Evolutionary conservation across 345 rosid species (phyloP), one percentile per base, ranked within the genome.

Genomic region (Nephelium lappaceum): DNA sequence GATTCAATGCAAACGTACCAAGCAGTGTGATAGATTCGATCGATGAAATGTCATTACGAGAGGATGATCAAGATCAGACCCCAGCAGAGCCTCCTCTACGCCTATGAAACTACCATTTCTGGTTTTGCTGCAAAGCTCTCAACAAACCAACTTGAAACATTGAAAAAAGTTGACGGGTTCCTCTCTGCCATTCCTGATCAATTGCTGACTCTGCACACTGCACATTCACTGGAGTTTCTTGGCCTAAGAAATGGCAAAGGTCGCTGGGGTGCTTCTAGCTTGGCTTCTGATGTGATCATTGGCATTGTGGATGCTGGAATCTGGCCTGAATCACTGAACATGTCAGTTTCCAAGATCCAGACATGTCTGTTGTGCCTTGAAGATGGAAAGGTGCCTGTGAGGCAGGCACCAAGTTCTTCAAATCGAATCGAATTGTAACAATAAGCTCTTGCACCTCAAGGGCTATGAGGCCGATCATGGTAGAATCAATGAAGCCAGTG

Each of bases 271-370:
- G 10, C 70, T 51, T 64, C 85, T 1, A 87, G 78, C 71, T 67
- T 89, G 65, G 76, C 87, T 63, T 83, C 89, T 0, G 91, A 94
- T 49, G 89, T 89, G 23, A 90, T 94, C 63, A 72, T 94, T 5
- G 98, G 95, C 10, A 27, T 92, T 43, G 81, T 91, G 8, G 94
- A 91, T 77, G 86, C 88, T 0, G 97, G 97, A 69, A 88, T 94
- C 81, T 90, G 96, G 84, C 98, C 98, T 0, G 97, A n/a, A n/a
- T n/a, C n/a, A n/a, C 98, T 0, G 97, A 93, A 57, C 96, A 91
- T 72, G 83, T 81, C 61, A 89, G 92, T 78, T 93, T 94, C 80
- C 85, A 75, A 3, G 98, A 93, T 80, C 43, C 77, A 0, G 94
- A 90, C 77, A 41, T 94, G 84, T 49, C 90, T 12, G 83, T 87